Conservation (phyloP, 2,329 filamentous ascomycete genomes). For the Pseudovirgaria hyperparasitica region DNA sequence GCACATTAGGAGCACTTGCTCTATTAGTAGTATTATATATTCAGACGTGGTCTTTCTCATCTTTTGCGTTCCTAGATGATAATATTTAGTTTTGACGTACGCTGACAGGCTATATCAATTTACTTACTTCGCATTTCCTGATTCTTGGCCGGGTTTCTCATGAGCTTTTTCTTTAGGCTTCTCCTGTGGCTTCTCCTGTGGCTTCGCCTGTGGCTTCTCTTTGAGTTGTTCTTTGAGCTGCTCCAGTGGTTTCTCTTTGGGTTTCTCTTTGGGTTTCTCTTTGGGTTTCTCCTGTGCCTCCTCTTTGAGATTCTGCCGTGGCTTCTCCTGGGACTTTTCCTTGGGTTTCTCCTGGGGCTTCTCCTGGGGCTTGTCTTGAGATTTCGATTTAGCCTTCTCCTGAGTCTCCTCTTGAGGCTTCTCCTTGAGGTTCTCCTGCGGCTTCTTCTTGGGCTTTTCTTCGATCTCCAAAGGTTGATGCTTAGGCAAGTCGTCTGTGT, state of each 20-base stretch:
- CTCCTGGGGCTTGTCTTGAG: slow-evolving; percentile 17
- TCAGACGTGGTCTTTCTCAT: no score
- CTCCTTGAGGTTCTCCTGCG: slow-evolving; percentile 17
- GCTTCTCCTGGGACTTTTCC: neutral
- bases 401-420: slow-evolving; percentile 19
- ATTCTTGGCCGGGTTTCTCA: slow-evolving; percentile 5
- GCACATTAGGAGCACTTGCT: no score
- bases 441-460: slow-evolving; percentile 33
- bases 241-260: neutral
- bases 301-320: neutral
- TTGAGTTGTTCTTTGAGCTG: no score
- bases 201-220: no score
- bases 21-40: no score
- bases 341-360: slow-evolving; percentile 17
- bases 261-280: no score
- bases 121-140: slow-evolving; percentile 10
- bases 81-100: no score
- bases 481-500: slow-evolving; percentile 51
- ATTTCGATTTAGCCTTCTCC: slow-evolving; percentile 6
- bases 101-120: no score
- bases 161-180: no score
- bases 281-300: no score
- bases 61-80: no score
- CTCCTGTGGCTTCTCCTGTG: no score
- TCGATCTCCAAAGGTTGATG: slow-evolving; percentile 51